Evolutionary conservation across 495 filamentous ascomycete genomes (phyloP).

Genomic region (Aspergillus homomorphus): DNA sequence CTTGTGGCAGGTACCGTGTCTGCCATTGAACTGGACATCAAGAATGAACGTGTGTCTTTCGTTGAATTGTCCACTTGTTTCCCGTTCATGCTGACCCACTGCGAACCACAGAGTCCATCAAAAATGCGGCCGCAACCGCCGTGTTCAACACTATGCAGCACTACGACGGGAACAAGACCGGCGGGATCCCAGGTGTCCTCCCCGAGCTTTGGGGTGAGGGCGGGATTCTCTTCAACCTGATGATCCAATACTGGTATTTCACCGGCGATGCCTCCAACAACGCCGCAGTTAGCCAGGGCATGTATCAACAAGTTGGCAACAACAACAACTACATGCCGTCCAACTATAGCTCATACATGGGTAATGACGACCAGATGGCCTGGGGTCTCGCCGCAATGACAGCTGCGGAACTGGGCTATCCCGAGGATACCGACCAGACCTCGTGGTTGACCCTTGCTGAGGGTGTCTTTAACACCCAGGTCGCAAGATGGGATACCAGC

Average conservation of each 20-base stretch:
- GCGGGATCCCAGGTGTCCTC: slow-evolving; percentile 62
- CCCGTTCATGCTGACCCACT: not conserved
- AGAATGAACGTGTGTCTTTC: not conserved
- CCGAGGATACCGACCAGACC: slow-evolving; percentile 53
- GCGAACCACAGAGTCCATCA: slow-evolving; percentile 52
- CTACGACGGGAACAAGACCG: slow-evolving; percentile 61
- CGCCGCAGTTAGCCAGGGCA: slow-evolving; percentile 53
- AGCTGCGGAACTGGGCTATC: slow-evolving; percentile 71
- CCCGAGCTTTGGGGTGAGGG: slow-evolving; percentile 70
- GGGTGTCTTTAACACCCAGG: slow-evolving; percentile 62
- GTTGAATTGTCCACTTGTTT: not conserved
- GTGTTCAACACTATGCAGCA: slow-evolving; percentile 62
- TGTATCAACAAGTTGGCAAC: slow-evolving; percentile 66
- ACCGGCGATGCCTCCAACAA: slow-evolving; percentile 73
- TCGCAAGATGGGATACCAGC: slow-evolving; percentile 59
- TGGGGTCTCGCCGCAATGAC: slow-evolving; percentile 74
- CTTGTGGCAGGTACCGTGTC: not conserved
- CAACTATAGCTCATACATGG: slow-evolving; percentile 48
- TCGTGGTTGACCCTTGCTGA: slow-evolving; percentile 61
- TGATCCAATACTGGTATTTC: slow-evolving; percentile 76
- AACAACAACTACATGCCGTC: slow-evolving; percentile 62
- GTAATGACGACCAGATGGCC: slow-evolving; percentile 79
- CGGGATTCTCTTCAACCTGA: slow-evolving; percentile 67
- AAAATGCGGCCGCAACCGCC: slow-evolving; percentile 55
- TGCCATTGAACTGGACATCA: not conserved